Evolutionary conservation across 1,284 basidiomycete species (phyloP).

Genomic region (Tranzscheliella williamsii): DNA sequence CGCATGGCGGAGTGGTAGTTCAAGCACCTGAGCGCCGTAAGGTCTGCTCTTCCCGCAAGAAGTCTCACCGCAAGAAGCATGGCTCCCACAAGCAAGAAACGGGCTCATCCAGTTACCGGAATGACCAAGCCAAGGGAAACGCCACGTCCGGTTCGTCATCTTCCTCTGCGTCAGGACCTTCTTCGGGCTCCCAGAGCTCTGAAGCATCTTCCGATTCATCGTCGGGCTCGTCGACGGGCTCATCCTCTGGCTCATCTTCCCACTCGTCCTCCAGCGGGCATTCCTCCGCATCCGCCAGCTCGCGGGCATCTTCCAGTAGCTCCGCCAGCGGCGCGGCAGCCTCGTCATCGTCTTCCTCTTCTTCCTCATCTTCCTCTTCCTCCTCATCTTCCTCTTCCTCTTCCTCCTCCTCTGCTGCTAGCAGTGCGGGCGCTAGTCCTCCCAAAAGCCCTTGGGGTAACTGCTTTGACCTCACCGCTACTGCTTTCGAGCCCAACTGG

Average conservation of each 20-base stretch:
- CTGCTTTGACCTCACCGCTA: slow-evolving; percentile 36
- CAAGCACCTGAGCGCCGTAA: slow-evolving; percentile 3
- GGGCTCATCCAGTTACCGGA: slow-evolving; percentile 2
- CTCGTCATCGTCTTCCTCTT: slow-evolving; percentile 2
- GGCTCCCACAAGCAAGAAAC: slow-evolving; percentile 1
- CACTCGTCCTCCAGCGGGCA: background rate
- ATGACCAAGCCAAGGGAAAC: background rate
- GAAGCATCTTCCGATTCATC: background rate
- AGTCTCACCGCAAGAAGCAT: background rate
- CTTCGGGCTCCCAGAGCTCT: background rate
- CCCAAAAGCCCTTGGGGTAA: slow-evolving; percentile 37
- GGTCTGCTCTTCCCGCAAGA: background rate
- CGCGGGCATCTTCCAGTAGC: background rate
- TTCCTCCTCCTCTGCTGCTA: slow-evolving; percentile 1
- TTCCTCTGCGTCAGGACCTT: background rate
- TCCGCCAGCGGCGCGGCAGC: slow-evolving; percentile 1
- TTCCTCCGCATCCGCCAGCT: background rate
- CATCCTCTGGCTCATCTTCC: background rate
- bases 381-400: slow-evolving; percentile 1
- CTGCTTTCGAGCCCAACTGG: slow-evolving; percentile 37
- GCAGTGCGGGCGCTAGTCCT: slow-evolving; percentile 16
- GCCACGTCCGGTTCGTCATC: background rate
- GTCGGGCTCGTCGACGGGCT: background rate
- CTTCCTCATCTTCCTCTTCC: slow-evolving; percentile 3
- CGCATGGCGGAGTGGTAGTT: slow-evolving; percentile 1